A percentile compares a stretch with the other conserved stretches of the same genome.
phyloP scores from a whole-genome alignment of 2,329 filamentous ascomycete genomes.

The Beauveria brongniartii region DNA sequence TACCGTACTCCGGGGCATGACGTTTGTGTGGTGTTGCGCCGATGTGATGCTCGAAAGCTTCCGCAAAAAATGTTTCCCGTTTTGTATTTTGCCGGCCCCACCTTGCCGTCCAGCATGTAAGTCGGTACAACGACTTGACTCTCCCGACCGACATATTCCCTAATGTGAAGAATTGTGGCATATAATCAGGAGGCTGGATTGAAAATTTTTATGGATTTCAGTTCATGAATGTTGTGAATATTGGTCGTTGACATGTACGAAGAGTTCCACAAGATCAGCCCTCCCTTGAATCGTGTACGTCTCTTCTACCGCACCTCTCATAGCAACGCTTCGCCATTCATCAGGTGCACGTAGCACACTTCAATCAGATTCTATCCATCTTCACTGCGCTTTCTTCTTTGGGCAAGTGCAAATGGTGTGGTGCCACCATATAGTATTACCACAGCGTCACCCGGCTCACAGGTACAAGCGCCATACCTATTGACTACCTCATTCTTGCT shows the following conservation, averaged over 20 bases:
- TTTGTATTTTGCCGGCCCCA: not conserved
- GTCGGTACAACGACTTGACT: not conserved
- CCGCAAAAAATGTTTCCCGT: constrained; percentile 7
- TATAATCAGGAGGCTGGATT: not conserved
- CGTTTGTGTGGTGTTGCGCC: constrained; percentile 1
- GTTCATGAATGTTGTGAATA: not conserved
- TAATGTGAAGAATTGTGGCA: not conserved
- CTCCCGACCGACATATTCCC: not conserved
- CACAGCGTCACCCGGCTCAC: too few relatives aligned
- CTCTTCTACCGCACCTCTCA: constrained; percentile 19
- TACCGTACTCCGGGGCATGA: constrained; percentile 25
- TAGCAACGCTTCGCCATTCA: constrained; percentile 25
- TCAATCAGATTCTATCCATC: constrained; percentile 23
- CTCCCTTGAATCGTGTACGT: constrained; percentile 20
- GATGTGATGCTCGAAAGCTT: not conserved
- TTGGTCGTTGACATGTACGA: not conserved
- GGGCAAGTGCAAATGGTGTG: constrained; percentile 25
- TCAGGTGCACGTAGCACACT: constrained; percentile 29
- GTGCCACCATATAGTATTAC: not conserved
- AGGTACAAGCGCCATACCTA: too few relatives aligned
- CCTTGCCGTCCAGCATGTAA: not conserved
- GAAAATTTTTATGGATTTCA: not conserved
- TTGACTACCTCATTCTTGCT: too few relatives aligned
- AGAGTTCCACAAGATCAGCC: too few relatives aligned
- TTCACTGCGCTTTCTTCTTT: not conserved